phyloP scores from a whole-genome alignment of 495 filamentous ascomycete species.

The Penicillium odoratum region DNA sequence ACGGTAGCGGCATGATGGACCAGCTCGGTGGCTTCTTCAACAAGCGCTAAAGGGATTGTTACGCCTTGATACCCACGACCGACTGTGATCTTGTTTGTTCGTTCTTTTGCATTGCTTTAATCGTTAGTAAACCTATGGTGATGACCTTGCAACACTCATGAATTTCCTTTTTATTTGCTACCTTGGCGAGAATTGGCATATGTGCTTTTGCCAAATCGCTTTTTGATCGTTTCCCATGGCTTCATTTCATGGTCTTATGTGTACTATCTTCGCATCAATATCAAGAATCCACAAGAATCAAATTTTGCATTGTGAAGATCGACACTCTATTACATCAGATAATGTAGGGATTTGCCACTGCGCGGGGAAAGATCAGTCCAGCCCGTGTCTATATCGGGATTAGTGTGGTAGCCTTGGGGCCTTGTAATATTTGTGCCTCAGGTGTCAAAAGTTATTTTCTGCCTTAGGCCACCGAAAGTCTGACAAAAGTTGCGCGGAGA shows the following conservation, averaged over 20 bases:
- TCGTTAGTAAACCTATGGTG: slow-evolving; percentile 9
- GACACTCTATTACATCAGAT: slow-evolving; percentile 5
- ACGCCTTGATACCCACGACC: not conserved
- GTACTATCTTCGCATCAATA: slow-evolving; percentile 20
- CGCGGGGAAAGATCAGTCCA: slow-evolving; percentile 9
- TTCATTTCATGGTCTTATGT: slow-evolving; percentile 22
- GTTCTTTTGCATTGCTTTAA: slow-evolving; percentile 1
- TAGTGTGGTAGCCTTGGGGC: slow-evolving; percentile 15
- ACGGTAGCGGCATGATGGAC: slow-evolving; percentile 39
- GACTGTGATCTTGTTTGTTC: slow-evolving; percentile 5
- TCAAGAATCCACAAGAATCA: slow-evolving; percentile 6
- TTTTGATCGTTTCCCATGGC: slow-evolving; percentile 7
- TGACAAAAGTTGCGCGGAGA: slow-evolving; percentile 46
- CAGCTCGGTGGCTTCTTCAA: slow-evolving; percentile 47
- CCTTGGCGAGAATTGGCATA: slow-evolving; percentile 16
- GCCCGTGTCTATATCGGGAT: slow-evolving; percentile 1
- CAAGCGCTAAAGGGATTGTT: slow-evolving; percentile 36
- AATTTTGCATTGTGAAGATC: slow-evolving; percentile 12
- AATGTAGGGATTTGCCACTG: slow-evolving; percentile 10
- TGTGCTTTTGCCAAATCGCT: slow-evolving; percentile 16
- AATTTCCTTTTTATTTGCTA: slow-evolving; percentile 24
- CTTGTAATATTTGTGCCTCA: slow-evolving; percentile 28
- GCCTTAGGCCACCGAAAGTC: slow-evolving; percentile 32
- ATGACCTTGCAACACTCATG: slow-evolving; percentile 24
- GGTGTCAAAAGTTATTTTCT: slow-evolving; percentile 12